These are phyloP conservation scores for Penicillium occitanis DNA, from an alignment of 2,329 filamentous ascomycete genomes.

Conservation along the genomic window DNA sequence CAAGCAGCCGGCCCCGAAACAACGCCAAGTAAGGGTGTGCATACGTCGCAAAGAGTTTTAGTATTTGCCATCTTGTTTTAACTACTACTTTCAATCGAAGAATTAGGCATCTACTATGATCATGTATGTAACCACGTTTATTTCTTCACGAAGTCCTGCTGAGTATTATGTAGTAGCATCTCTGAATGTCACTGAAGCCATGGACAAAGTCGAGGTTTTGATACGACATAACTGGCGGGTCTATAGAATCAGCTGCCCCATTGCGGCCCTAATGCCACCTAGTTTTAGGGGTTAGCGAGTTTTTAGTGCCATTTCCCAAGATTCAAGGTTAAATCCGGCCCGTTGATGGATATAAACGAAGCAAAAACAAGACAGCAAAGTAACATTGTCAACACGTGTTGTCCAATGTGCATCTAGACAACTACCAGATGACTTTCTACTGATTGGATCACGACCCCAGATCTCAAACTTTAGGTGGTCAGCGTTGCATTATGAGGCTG, in stretches of 20 bases:
- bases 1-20: background rate
- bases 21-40: background rate
- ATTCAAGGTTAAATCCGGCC: background rate
- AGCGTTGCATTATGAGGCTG: conserved; percentile 10
- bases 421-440: background rate
- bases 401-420: background rate
- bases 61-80: background rate
- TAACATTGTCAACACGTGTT: background rate
- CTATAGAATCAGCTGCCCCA: background rate
- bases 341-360: background rate
- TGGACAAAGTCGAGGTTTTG: background rate
- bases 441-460: background rate
- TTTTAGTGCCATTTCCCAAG: background rate
- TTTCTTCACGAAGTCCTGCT: background rate
- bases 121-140: background rate
- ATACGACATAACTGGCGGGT: background rate
- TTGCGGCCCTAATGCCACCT: background rate
- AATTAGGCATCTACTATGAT: background rate
- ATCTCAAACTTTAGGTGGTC: background rate
- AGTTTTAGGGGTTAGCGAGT: background rate
- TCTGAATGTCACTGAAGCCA: background rate
- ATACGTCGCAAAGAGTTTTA: background rate
- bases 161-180: background rate
- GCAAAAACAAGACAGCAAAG: background rate
- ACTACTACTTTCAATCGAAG: background rate